Conservation (phyloP, 1,284 basidiomycete species). For the Boletus calvinii region DNA sequence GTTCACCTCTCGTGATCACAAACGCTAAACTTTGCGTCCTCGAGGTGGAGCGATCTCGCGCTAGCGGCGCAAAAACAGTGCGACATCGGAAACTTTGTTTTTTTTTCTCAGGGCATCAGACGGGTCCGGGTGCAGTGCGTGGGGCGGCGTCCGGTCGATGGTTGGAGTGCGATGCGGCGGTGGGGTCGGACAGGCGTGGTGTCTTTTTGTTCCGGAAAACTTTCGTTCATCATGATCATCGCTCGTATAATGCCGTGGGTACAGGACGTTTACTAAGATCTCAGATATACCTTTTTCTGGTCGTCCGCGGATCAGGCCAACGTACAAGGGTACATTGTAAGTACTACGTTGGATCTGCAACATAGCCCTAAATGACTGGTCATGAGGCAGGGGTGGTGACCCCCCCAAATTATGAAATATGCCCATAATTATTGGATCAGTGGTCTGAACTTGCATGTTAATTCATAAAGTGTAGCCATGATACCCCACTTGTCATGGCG, state of each 20-base stretch:
- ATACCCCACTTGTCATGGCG: neutral
- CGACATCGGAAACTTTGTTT: neutral
- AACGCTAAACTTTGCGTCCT: slow-evolving; percentile 2
- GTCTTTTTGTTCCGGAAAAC: neutral
- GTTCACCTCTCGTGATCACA: neutral
- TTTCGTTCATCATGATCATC: slow-evolving; percentile 23
- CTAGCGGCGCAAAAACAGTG: neutral
- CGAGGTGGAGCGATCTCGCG: slow-evolving; percentile 15
- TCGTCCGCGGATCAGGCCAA: slow-evolving; percentile 29
- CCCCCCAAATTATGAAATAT: slow-evolving; percentile 12
- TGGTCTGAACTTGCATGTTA: neutral
- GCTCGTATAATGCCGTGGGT: slow-evolving; percentile 19
- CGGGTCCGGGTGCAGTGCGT: neutral
- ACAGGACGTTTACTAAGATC: slow-evolving; percentile 18
- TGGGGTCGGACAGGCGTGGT: neutral
- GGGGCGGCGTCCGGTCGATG: slow-evolving; percentile 14
- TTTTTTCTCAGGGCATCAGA: slow-evolving; percentile 1
- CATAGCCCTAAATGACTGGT: neutral
- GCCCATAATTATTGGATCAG: neutral
- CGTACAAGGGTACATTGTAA: slow-evolving; percentile 6
- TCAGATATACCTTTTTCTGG: slow-evolving; percentile 25
- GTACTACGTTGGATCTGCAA: slow-evolving; percentile 11
- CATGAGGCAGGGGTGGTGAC: neutral
- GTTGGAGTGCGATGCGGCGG: slow-evolving; percentile 4
- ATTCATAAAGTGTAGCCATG: neutral